These are phyloP conservation scores for Coix lacrymajobi DNA, from an alignment of 176 grass and related monocot species.

Conservation along the genomic window DNA sequence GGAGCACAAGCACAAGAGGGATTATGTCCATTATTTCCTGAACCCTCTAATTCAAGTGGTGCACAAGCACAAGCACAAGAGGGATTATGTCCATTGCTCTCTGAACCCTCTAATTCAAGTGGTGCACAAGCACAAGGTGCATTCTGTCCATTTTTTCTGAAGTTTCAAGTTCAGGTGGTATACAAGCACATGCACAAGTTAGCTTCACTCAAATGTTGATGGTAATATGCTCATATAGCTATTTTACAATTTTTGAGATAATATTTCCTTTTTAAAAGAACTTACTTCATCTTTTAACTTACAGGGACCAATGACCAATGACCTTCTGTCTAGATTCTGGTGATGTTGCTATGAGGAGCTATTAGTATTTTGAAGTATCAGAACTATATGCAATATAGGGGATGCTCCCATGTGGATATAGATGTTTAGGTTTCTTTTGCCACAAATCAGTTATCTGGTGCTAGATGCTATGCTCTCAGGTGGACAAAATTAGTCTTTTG, in stretches of 20 bases:
- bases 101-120: no score
- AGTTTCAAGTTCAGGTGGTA: no score
- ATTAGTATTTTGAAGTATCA: neutral
- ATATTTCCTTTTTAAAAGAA: neutral
- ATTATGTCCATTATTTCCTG: no score
- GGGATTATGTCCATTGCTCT: no score
- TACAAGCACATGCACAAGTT: no score
- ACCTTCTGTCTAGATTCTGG: neutral
- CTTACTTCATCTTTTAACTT: neutral
- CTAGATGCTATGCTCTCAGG: neutral
- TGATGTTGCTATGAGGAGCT: neutral
- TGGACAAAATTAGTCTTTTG: neutral
- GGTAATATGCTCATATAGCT: neutral
- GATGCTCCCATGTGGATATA: neutral
- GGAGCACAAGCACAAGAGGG: no score
- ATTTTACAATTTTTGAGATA: neutral
- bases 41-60: no score
- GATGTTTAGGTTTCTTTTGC: neutral
- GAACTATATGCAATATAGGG: neutral
- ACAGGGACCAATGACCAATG: neutral
- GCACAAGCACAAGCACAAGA: no score
- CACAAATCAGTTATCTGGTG: neutral
- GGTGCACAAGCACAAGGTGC: no score
- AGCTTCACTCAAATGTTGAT: neutral
- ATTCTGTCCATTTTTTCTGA: no score